Evolutionary conservation across 805 yeast species (phyloP).

Genomic region (Metschnikowia matae): DNA sequence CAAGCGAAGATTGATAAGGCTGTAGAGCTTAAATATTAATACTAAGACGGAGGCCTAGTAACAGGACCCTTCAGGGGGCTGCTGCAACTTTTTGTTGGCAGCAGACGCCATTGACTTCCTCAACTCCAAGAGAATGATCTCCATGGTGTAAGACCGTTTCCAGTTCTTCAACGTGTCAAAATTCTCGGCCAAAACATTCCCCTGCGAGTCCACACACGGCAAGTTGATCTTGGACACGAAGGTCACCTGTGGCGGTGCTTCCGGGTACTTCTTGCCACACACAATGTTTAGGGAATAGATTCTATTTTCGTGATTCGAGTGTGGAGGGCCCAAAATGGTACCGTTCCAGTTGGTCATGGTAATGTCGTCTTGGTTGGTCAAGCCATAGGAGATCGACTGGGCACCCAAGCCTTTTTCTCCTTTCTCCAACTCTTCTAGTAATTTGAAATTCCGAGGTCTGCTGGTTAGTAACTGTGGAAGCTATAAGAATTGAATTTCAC

Average conservation of each 20-base stretch:
- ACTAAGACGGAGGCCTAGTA: conserved; percentile 28
- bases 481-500: conserved; percentile 18
- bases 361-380: conserved; percentile 85
- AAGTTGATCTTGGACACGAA: conserved; percentile 83
- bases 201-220: conserved; percentile 76
- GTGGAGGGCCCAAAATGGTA: conserved; percentile 96
- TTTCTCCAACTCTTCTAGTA: conserved; percentile 93
- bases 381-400: conserved; percentile 93
- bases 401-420: conserved; percentile 98
- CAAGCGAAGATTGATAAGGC: not conserved
- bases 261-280: conserved; percentile 86
- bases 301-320: conserved; percentile 81
- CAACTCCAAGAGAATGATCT: conserved; percentile 81
- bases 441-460: conserved; percentile 89
- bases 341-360: conserved; percentile 97
- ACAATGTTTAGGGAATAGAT: conserved; percentile 78
- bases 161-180: conserved; percentile 74
- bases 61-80: conserved; percentile 86
- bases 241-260: conserved; percentile 75
- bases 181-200: conserved; percentile 45
- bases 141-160: conserved; percentile 92
- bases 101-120: conserved; percentile 82
- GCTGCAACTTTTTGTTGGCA: conserved; percentile 76
- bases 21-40: not conserved
- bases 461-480: conserved; percentile 12